Evolutionary conservation across 768 basidiomycete genomes (phyloP).

Genomic region (Naganishia antarctica): DNA sequence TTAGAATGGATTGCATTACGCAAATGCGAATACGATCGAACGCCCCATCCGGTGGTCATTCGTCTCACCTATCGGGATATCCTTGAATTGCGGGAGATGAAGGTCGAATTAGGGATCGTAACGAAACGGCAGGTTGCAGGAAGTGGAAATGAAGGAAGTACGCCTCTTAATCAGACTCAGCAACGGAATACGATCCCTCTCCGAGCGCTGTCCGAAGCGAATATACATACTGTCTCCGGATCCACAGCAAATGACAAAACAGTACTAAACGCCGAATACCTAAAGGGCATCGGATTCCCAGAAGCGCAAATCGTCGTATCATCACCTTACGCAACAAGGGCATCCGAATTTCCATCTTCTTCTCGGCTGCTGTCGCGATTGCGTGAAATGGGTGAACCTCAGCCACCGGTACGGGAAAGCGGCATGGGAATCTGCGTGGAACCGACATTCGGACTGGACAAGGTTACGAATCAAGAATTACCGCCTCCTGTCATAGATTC

Average conservation of each 20-base stretch:
- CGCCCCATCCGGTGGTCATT: slow-evolving; percentile 31
- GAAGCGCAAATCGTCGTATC: too few relatives aligned
- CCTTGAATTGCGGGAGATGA: slow-evolving; percentile 32
- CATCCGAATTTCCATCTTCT: slow-evolving; percentile 27
- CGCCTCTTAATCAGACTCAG: background rate
- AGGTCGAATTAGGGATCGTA: slow-evolving; percentile 29
- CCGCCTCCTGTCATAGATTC: background rate
- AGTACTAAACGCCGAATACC: background rate
- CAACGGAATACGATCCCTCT: slow-evolving; percentile 9
- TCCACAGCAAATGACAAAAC: background rate
- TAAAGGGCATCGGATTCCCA: too few relatives aligned
- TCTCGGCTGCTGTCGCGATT: slow-evolving; percentile 22
- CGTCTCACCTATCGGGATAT: slow-evolving; percentile 30
- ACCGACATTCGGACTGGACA: slow-evolving; percentile 25
- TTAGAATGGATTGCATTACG: background rate
- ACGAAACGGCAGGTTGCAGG: slow-evolving; percentile 24
- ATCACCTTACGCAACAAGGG: background rate
- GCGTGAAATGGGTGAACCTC: slow-evolving; percentile 26
- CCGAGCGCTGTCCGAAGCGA: background rate
- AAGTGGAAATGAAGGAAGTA: background rate
- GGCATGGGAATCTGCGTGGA: slow-evolving; percentile 29
- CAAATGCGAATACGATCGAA: slow-evolving; percentile 28
- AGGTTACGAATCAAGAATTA: slow-evolving; percentile 16
- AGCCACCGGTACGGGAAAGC: slow-evolving; percentile 24
- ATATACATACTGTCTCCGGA: too few relatives aligned